Conservation (phyloP, 208 protist genomes). For the Leishmania tarentolae region DNA sequence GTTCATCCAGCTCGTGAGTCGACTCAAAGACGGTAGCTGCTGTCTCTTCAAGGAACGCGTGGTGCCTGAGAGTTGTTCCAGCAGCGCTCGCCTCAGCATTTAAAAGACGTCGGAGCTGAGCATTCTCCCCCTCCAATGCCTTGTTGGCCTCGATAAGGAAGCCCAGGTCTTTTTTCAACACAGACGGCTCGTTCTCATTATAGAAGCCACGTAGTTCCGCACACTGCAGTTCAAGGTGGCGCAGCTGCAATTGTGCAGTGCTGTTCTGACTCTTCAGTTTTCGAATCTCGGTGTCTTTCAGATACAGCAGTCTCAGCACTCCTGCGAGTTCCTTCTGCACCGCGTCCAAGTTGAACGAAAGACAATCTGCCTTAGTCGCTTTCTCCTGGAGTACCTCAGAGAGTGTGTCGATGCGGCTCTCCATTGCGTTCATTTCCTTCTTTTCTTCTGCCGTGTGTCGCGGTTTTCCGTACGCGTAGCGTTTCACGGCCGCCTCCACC, state of each 20-base stretch:
- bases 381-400: slow-evolving; percentile 18
- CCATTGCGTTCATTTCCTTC: slow-evolving; percentile 28
- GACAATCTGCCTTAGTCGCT: slow-evolving; percentile 4
- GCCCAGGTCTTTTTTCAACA: slow-evolving; percentile 47
- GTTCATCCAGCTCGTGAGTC: not conserved
- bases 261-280: slow-evolving; percentile 44
- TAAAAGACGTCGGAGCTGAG: slow-evolving; percentile 39
- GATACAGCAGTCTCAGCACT: slow-evolving; percentile 48
- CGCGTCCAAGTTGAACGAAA: slow-evolving; percentile 27
- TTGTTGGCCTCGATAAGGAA: slow-evolving; percentile 79
- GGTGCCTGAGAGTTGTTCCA: not conserved
- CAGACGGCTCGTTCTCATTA: slow-evolving; percentile 26
- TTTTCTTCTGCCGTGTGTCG: slow-evolving; percentile 21
- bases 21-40: not conserved
- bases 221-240: slow-evolving; percentile 52
- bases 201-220: slow-evolving; percentile 21
- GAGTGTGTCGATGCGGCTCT: slow-evolving; percentile 39
- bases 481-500: slow-evolving; percentile 67
- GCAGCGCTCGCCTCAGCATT: slow-evolving; percentile 20
- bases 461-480: slow-evolving; percentile 66
- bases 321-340: slow-evolving; percentile 59
- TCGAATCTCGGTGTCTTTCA: slow-evolving; percentile 61
- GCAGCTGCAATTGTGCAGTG: slow-evolving; percentile 49
- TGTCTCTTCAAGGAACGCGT: not conserved
- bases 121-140: slow-evolving; percentile 68